Evolutionary conservation across 116 monocot genomes (phyloP).

Genomic region (Zostera marina): DNA sequence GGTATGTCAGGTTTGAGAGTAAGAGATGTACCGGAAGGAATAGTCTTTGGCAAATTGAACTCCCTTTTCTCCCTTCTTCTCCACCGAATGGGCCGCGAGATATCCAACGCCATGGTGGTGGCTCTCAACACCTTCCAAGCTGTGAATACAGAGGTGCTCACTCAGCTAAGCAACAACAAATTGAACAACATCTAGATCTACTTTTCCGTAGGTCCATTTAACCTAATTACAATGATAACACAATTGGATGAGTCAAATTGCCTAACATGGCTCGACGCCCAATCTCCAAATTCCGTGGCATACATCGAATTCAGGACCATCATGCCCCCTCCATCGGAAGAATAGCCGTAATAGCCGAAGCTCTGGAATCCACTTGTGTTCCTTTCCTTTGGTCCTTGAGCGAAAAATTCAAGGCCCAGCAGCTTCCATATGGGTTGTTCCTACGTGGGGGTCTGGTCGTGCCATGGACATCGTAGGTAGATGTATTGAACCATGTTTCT

Average conservation of each 20-base stretch:
- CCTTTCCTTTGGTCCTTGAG: conserved; percentile 55
- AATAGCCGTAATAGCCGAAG: conserved; percentile 34
- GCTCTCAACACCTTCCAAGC: conserved; percentile 42
- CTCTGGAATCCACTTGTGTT: conserved; percentile 22
- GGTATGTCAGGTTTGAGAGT: conserved; percentile 23
- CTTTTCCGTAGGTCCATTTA: conserved; percentile 31
- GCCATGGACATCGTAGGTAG: conserved; percentile 33
- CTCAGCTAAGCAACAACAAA: conserved; percentile 10
- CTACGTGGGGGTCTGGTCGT: conserved; percentile 27
- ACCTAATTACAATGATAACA: conserved; percentile 14
- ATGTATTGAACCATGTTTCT: conserved; percentile 20
- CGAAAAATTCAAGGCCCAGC: neutral
- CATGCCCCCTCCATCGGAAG: conserved; percentile 6
- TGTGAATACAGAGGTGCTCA: conserved; percentile 15
- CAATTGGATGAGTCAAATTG: conserved; percentile 8
- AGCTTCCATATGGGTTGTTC: conserved; percentile 34
- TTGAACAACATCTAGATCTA: conserved; percentile 17
- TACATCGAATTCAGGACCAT: conserved; percentile 43
- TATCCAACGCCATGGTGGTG: conserved; percentile 17
- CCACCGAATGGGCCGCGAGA: conserved; percentile 16
- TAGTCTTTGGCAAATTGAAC: conserved; percentile 29
- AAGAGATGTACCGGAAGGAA: conserved; percentile 35
- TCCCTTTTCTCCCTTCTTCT: conserved; percentile 16
- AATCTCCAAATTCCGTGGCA: conserved; percentile 15
- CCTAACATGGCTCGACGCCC: conserved; percentile 43